These are phyloP conservation scores for Panicum miliaceum DNA, from an alignment of 176 grass and related monocot species.

Conservation along the genomic window DNA sequence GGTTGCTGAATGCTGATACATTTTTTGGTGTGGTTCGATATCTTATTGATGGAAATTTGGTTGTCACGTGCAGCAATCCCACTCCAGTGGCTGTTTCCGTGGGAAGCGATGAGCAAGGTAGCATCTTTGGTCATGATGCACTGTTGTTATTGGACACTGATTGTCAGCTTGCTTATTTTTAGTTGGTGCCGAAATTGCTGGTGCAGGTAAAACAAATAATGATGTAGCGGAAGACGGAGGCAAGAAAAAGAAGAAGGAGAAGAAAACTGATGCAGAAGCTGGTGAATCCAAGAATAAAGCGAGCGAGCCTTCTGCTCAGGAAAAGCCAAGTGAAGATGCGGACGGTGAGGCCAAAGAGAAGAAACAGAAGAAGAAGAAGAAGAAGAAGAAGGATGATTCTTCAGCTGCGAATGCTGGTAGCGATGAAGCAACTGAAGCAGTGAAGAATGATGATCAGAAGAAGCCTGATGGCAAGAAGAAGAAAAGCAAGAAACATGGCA, in stretches of 20 bases:
- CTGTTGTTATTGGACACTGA: neutral
- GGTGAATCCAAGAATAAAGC: neutral
- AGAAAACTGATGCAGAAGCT: neutral
- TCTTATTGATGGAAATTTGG: neutral
- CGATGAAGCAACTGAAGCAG: neutral
- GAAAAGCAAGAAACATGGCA: conserved; percentile 60
- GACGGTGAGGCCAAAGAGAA: conserved; percentile 51
- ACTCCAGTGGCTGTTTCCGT: neutral
- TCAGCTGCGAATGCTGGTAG: neutral
- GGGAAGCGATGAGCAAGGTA: conserved; percentile 58
- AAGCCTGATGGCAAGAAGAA: conserved; percentile 52
- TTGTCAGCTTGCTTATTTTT: neutral
- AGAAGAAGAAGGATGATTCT: conserved; percentile 47
- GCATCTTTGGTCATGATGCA: neutral
- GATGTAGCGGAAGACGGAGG: conserved; percentile 1
- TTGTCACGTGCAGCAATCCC: conserved; percentile 36
- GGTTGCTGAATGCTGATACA: neutral
- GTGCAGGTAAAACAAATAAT: neutral
- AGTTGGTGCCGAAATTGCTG: conserved; percentile 1
- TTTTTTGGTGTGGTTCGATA: neutral
- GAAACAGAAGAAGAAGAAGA: conserved; percentile 60
- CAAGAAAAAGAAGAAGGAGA: conserved; percentile 62
- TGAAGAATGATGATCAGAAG: conserved; percentile 31
- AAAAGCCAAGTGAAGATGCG: conserved; percentile 11
- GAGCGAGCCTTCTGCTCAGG: conserved; percentile 30